Percentiles rank a stretch among this genome's conserved stretches.
Conservation (phyloP, 1,139 yeast genomes). For the Nakaseomyces nivariensis region DNA sequence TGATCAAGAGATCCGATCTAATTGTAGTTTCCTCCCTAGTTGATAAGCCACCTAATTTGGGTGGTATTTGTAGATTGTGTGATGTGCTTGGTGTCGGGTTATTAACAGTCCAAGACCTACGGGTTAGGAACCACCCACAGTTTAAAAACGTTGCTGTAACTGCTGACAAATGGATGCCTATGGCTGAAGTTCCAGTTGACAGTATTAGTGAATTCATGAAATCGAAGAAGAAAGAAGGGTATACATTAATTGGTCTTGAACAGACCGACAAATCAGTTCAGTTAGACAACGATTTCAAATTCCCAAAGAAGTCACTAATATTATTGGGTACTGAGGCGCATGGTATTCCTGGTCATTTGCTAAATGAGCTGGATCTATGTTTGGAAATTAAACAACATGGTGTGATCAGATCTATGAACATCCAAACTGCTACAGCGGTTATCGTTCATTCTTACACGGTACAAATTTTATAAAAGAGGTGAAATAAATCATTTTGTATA, state of each 20-base stretch:
- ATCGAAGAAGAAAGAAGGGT: slow-evolving; percentile 64
- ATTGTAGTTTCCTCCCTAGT: slow-evolving; percentile 83
- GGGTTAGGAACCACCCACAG: slow-evolving; percentile 53
- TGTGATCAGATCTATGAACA: slow-evolving; percentile 87
- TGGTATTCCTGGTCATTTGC: slow-evolving; percentile 80
- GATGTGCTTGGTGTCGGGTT: slow-evolving; percentile 88
- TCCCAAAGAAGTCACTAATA: slow-evolving; percentile 71
- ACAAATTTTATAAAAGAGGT: slow-evolving; percentile 41
- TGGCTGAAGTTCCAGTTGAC: slow-evolving; percentile 60
- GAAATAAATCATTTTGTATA: not conserved
- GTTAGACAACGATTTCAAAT: slow-evolving; percentile 50
- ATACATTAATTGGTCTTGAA: slow-evolving; percentile 79
- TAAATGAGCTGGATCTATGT: slow-evolving; percentile 77
- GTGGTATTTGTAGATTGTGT: slow-evolving; percentile 86
- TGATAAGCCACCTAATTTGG: slow-evolving; percentile 85
- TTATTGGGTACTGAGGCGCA: slow-evolving; percentile 80
- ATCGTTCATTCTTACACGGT: slow-evolving; percentile 83
- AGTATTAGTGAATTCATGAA: slow-evolving; percentile 48
- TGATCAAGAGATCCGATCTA: slow-evolving; percentile 41
- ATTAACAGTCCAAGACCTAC: slow-evolving; percentile 63
- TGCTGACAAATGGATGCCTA: slow-evolving; percentile 94
- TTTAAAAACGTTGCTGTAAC: slow-evolving; percentile 87
- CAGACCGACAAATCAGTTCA: slow-evolving; percentile 83
- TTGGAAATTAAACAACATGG: slow-evolving; percentile 90
- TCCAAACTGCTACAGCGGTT: slow-evolving; percentile 93